Percentiles rank a stretch among this genome's conserved stretches.
phyloP scores from a whole-genome alignment of 1,284 basidiomycete species.

The Austroboletus novae-zelandiae region DNA sequence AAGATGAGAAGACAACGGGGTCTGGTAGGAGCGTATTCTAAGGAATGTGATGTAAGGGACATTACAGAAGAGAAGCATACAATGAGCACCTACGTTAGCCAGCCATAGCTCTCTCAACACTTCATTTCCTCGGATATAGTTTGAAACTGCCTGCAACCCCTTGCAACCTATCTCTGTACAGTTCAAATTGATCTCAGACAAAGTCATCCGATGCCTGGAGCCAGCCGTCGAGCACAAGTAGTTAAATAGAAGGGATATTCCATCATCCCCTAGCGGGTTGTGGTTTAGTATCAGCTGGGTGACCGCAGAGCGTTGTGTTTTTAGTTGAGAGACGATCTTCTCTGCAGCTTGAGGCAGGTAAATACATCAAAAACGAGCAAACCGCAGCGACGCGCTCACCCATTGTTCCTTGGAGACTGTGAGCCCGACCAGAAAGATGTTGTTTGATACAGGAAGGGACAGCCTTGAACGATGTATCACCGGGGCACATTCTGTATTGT shows the following conservation, averaged over 20 bases:
- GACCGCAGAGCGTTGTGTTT: constrained; percentile 38
- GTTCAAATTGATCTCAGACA: constrained; percentile 58
- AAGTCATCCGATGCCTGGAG: constrained; percentile 37
- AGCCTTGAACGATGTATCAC: neutral
- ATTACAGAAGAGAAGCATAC: neutral
- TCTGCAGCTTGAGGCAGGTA: constrained; percentile 36
- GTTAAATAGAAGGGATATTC: constrained; percentile 52
- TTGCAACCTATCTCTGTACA: constrained; percentile 52
- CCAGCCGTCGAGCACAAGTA: constrained; percentile 52
- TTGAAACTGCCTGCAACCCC: constrained; percentile 51
- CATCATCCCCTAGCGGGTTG: constrained; percentile 58
- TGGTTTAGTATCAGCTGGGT: constrained; percentile 55
- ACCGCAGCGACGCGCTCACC: constrained; percentile 9
- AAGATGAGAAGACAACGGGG: constrained; percentile 23
- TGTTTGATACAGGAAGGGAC: neutral
- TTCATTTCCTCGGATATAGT: constrained; percentile 50
- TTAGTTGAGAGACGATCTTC: constrained; percentile 46
- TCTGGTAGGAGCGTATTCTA: constrained; percentile 30
- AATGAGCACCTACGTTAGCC: constrained; percentile 49
- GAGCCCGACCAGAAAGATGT: constrained; percentile 17
- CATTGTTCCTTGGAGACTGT: constrained; percentile 19
- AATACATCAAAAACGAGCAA: constrained; percentile 2
- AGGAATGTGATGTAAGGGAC: constrained; percentile 3
- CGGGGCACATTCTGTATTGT: constrained; percentile 13
- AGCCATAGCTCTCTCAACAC: constrained; percentile 49